These are phyloP conservation scores for Corynespora cassiicola DNA, from an alignment of 2,329 filamentous ascomycete species.

Conservation along the genomic window DNA sequence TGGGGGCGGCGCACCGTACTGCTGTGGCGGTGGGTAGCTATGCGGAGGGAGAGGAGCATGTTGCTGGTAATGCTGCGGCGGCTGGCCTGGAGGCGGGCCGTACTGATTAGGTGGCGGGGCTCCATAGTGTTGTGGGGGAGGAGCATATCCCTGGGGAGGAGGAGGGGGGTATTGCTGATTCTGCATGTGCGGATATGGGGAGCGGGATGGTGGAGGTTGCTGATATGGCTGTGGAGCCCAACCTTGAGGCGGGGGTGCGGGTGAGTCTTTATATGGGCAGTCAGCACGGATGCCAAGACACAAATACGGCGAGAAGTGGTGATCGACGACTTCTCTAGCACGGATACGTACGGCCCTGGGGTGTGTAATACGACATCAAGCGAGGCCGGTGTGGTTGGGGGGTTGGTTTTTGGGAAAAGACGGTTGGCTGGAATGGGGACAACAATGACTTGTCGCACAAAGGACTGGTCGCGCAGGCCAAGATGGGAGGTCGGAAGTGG, in stretches of 20 bases:
- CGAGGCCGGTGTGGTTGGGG: too few species aligned
- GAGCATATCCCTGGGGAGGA: constrained; percentile 14
- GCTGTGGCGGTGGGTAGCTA: constrained; percentile 23
- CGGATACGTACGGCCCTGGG: constrained; percentile 37
- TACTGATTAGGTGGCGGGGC: constrained; percentile 26
- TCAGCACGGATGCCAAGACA: too few species aligned
- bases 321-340: constrained; percentile 5
- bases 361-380: constrained; percentile 38
- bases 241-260: constrained; percentile 33
- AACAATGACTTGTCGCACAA: too few species aligned
- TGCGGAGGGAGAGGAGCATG: constrained; percentile 18
- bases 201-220: constrained; percentile 38
- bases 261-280: constrained; percentile 16
- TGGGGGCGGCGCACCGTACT: constrained; percentile 37
- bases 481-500: too few species aligned
- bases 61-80: too few species aligned
- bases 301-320: too few species aligned
- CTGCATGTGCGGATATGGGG: constrained; percentile 10
- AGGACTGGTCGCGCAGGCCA: too few species aligned
- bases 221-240: constrained; percentile 32
- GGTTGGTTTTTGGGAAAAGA: too few species aligned
- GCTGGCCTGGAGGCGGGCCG: constrained; percentile 23
- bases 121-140: constrained; percentile 27
- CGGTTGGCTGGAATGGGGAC: too few species aligned
- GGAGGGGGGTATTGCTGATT: constrained; percentile 41